Percentiles rank a stretch among this genome's conserved stretches.
These are phyloP conservation scores for Wickerhamiella slavikovae DNA, from an alignment of 805 yeast genomes.

Conservation along the genomic window DNA sequence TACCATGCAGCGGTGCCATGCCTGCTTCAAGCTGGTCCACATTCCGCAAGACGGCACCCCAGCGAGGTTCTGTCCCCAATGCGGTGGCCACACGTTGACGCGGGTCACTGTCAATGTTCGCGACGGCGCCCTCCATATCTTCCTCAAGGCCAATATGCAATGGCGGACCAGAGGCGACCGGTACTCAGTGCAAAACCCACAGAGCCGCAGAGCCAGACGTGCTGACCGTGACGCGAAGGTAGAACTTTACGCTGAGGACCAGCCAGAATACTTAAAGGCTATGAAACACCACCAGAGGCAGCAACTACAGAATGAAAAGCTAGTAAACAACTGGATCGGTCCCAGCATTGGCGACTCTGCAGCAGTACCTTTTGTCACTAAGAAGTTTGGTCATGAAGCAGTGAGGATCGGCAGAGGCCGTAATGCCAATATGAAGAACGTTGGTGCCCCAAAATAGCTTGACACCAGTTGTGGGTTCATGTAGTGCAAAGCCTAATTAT, in stretches of 20 bases:
- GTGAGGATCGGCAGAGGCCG: slow-evolving; percentile 77
- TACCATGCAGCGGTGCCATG: slow-evolving; percentile 93
- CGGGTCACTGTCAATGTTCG: slow-evolving; percentile 76
- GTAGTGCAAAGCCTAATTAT: no score
- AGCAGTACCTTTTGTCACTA: slow-evolving; percentile 73
- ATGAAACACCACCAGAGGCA: slow-evolving; percentile 77
- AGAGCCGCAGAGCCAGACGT: slow-evolving; percentile 54
- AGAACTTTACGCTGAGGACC: slow-evolving; percentile 65
- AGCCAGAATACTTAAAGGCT: slow-evolving; percentile 79
- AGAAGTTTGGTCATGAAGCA: slow-evolving; percentile 24
- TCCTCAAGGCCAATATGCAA: slow-evolving; percentile 74
- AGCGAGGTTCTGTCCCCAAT: slow-evolving; percentile 78
- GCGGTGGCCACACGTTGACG: slow-evolving; percentile 84
- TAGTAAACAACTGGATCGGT: slow-evolving; percentile 75
- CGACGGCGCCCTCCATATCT: slow-evolving; percentile 72
- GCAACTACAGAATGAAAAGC: slow-evolving; percentile 65
- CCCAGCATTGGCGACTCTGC: slow-evolving; percentile 70
- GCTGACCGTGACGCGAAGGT: slow-evolving; percentile 67
- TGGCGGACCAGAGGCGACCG: slow-evolving; percentile 82
- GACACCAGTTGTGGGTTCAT: no score
- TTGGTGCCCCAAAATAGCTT: background rate
- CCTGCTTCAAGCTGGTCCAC: slow-evolving; percentile 73
- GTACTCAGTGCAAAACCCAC: slow-evolving; percentile 72
- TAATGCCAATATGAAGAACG: slow-evolving; percentile 36
- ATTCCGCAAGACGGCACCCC: slow-evolving; percentile 43